Base-by-base conservation (phyloP, 1,284 basidiomycete genomes). In the Cutaneotrichosporon mucoides region DNA sequence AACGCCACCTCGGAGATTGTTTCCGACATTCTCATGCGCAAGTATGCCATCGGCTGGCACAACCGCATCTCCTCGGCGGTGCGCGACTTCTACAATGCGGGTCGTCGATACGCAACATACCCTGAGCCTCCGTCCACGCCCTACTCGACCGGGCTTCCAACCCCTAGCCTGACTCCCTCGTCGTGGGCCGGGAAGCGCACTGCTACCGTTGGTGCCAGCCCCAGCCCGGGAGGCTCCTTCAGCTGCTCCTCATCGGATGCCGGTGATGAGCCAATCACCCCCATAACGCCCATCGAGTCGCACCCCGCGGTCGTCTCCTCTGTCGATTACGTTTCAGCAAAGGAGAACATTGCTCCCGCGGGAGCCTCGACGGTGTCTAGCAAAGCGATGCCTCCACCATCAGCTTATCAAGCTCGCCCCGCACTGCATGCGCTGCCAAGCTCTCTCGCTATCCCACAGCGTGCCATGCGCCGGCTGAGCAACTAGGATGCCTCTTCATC, bases 1-100 rank as follows among this genome's bases (percentile, higher is more conserved):
- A 86, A 89, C 72, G 85, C 94, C 78, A 88, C 92, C 70, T 36
- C 34, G 4, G 46, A 48, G 12, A 48, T 34, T 36, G 46, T 48
- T 37, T 98, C 94, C 11, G 88, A 94, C 76, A 93, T 90, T 40
- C 82, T 99, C 70, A 85, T 97, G 76, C 93, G 95, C 82, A 99
- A 99, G 82, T 99, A 99, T 81, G 91, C 93, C 10, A 92, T 90
- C 70, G 86, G 87, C 36, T 93, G 92, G 80, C 98, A 94, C 81
- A 92, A 89, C 53, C 91, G 92, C 78, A 92, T 93, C 0, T 94
- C 96, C 37, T 90, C 88, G 13, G 84, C 90, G 70, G 90, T 92
- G 60, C 86, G 93, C 59, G 90, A 97, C 73, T 94, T 88, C 81
- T 99, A 98, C 74, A 76, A 80, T 41, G 76, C 74, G n/a, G 81